Conservation (phyloP, 1,284 basidiomycete genomes). For the Schizophyllum commune region DNA sequence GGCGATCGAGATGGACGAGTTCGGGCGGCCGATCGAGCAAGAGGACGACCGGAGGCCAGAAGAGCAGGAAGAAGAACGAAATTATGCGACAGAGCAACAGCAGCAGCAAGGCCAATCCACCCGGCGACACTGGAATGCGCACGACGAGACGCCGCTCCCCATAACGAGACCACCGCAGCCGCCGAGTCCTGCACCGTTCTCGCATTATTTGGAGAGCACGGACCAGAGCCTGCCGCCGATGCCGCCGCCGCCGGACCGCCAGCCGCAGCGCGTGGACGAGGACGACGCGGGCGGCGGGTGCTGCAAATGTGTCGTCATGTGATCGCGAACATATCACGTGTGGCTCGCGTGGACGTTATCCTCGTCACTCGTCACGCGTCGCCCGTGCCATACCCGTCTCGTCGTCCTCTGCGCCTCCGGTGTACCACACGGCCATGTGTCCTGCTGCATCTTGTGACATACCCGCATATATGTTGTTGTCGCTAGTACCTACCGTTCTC, state of each 20-base stretch:
- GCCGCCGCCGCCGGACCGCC: constrained; percentile 8
- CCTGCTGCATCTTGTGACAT: not conserved
- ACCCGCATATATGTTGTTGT: not conserved
- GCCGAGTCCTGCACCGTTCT: constrained; percentile 51
- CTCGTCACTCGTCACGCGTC: not conserved
- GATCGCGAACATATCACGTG: constrained; percentile 17
- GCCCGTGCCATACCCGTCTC: no score
- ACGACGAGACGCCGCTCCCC: constrained; percentile 25
- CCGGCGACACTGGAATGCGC: constrained; percentile 15
- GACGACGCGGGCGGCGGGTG: constrained; percentile 42
- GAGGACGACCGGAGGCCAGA: constrained; percentile 12
- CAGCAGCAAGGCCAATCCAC: constrained; percentile 14
- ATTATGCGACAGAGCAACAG: constrained; percentile 14
- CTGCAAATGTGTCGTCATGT: constrained; percentile 60
- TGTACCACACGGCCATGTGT: not conserved
- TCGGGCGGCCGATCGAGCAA: constrained; percentile 33
- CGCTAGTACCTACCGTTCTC: not conserved
- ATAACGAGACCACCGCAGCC: constrained; percentile 23
- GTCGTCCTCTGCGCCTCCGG: not conserved
- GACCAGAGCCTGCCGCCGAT: constrained; percentile 15
- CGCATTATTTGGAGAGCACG: constrained; percentile 34
- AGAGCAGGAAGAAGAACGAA: constrained; percentile 11
- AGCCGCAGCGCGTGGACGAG: constrained; percentile 20
- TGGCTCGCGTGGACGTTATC: not conserved
- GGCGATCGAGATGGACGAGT: constrained; percentile 56